Evolutionary conservation across 208 protist species (phyloP), one percentile per base, ranked within the genome.

Genomic region (Borovskyia barvae): DNA sequence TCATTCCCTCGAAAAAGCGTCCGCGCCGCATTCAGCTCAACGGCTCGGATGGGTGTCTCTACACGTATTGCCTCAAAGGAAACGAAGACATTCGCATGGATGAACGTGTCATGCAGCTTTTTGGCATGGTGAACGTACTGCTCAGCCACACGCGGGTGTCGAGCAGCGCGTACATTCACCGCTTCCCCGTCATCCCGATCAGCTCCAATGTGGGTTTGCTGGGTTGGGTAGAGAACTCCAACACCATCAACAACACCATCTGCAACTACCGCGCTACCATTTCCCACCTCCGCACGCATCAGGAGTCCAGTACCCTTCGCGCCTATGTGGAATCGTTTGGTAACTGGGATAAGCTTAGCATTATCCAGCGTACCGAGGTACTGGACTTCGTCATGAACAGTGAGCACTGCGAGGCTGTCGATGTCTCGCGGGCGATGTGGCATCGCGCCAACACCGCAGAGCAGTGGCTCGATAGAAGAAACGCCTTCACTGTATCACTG

Each of bases 51-150:
- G 98, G 97, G 25, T 76, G 80, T 3, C 79, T 95, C 20, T 99
- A 99, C 83, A 75, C 81, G 17, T 99, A 98, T 87, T 93, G 99
- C 41, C 82, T 99, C 6, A 99, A 99, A 72, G 98, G 98, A 20
- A 97, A 98, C 69, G 98, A 99, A 77, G 97, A 98, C 72, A 92
- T 98, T 42, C 87, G 98, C 26, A 98, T 99, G 96, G 99, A 99
- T 75, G 99, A 99, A 86, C 91, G 99, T 20, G 98, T 99, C 24
- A 99, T 99, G 99, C 98, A 99, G 87, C 86, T 99, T 28, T 99
- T 99, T 71, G 97, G 97, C 12, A 94, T 99, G 51, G 97, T 99
- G 14, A 99, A 99, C 85, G 98, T 97, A n/a, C 87, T 99, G 5
- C 85, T 99, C 6, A 82, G 66, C n/a, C 77, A 88, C 61, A 89